Conservation (phyloP, 2,329 filamentous ascomycete species). For the Xylariaceae sp. region DNA sequence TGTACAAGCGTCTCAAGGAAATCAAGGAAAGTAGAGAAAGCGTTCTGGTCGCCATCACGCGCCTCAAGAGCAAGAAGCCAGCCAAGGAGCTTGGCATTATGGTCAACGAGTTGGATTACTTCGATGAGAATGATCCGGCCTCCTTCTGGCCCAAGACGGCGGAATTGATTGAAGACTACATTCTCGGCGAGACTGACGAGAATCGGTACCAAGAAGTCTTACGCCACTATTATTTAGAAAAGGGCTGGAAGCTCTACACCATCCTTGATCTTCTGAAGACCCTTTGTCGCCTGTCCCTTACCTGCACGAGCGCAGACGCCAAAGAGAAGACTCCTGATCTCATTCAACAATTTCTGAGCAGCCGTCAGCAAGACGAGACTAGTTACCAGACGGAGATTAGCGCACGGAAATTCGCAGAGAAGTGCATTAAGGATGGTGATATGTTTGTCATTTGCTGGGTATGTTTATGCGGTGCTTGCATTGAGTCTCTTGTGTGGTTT, state of each 20-base stretch:
- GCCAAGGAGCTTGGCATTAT: conserved; percentile 79
- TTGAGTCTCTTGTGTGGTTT: neutral
- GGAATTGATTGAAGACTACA: conserved; percentile 78
- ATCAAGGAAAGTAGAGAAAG: conserved; percentile 75
- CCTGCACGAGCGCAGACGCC: conserved; percentile 77
- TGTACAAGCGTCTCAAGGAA: conserved; percentile 77
- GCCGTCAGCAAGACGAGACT: conserved; percentile 75
- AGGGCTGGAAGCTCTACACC: conserved; percentile 89
- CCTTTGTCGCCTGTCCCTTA: conserved; percentile 72
- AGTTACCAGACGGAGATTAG: conserved; percentile 87
- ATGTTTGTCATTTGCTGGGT: conserved; percentile 88
- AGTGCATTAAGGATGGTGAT: conserved; percentile 86
- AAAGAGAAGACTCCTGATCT: conserved; percentile 95
- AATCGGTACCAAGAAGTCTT: conserved; percentile 82
- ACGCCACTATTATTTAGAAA: conserved; percentile 83
- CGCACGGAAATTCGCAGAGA: conserved; percentile 86
- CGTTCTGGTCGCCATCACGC: conserved; percentile 67
- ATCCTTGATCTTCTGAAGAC: conserved; percentile 83
- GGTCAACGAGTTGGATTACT: conserved; percentile 74
- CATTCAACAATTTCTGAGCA: conserved; percentile 77
- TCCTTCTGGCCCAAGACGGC: conserved; percentile 84
- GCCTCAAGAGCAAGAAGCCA: conserved; percentile 70
- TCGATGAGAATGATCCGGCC: conserved; percentile 57
- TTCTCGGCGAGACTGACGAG: conserved; percentile 77
- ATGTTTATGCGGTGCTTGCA: conserved; percentile 42